Conservation (phyloP, 495 filamentous ascomycete species). For the Daldinia bambusicola region DNA sequence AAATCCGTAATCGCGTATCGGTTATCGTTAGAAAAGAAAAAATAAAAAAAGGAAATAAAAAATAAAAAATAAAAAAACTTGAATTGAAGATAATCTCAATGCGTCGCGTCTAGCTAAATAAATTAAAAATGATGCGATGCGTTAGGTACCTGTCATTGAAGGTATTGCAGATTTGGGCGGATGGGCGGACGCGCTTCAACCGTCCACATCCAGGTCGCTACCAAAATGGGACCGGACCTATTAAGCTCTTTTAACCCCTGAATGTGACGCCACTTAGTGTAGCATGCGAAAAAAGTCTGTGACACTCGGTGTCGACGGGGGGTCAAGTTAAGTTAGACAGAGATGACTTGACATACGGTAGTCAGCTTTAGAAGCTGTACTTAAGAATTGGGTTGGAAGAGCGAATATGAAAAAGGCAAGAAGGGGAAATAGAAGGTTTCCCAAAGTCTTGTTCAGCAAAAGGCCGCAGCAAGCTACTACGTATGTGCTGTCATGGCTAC, state of each 20-base stretch:
- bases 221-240: slow-evolving; percentile 33
- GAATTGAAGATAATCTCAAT: slow-evolving; percentile 13
- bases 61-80: not conserved
- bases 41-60: not conserved
- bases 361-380: not conserved
- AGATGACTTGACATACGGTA: slow-evolving; percentile 9
- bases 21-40: not conserved
- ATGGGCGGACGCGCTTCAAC: slow-evolving; percentile 37
- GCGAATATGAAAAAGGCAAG: slow-evolving; percentile 8
- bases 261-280: slow-evolving; percentile 37
- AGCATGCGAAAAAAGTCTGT: slow-evolving; percentile 19
- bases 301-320: slow-evolving; percentile 20
- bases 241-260: slow-evolving; percentile 41
- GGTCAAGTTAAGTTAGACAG: slow-evolving; percentile 11
- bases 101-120: slow-evolving; percentile 33
- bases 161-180: slow-evolving; percentile 33
- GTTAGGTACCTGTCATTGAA: slow-evolving; percentile 7
- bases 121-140: slow-evolving; percentile 18
- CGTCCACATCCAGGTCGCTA: slow-evolving; percentile 28
- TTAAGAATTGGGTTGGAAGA: slow-evolving; percentile 4
- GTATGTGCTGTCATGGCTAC: slow-evolving; percentile 34
- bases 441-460: slow-evolving; percentile 14
- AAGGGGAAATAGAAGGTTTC: slow-evolving; percentile 11
- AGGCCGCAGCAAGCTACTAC: slow-evolving; percentile 14
- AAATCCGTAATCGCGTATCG: not conserved